Base-by-base conservation (phyloP, 345 rosid species). In the Trapa incisa region DNA sequence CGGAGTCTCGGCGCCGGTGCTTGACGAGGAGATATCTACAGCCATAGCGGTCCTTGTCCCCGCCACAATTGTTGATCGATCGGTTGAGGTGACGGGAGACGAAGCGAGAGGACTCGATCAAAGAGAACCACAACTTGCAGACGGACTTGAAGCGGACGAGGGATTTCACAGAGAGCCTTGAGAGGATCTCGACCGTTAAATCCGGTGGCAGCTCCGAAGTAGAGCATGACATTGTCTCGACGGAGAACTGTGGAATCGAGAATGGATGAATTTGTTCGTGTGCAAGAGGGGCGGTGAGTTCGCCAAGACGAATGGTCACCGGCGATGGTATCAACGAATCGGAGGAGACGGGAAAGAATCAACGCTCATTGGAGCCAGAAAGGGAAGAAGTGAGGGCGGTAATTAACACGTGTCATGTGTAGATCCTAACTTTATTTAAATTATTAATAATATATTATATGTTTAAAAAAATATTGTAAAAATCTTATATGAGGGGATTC, bases 131-230 rank as follows among this genome's bases (percentile, higher is more conserved):
- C 9, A 6, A 10, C 43, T 67, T 62, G 35, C 67, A 1, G 53
- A 67, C 71, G 29, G 67, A 52, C 43, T 29, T 72, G 67, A 72
- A 72, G 4, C 68, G 64, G 52, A 67, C 2, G 22, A 72, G 10
- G 0, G 71, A 47, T 14, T 72, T 67, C 15, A 53, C 39, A 6
- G 75, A 68, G 13, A 67, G 57, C 57, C 71, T 41, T 4, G 8
- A 36, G 1, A 72, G 65, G 0, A 36, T 41, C 38, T 72, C 75
- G 1, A 43, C 3, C 39, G 10, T 11, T 6, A 58, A 14, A 2
- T 65, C 73, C 0, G 43, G 41, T 5, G 7, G 64, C 15, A 54
- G 14, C 63, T 58, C 63, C 17, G 5, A 10, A 35, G 63, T 38
- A 35, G 38, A 10, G 15, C 35, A 0, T 29, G 63, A 38, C 63